Percentiles rank a stretch among this genome's conserved stretches.
These are phyloP conservation scores for Calonectria montana DNA, from an alignment of 2,329 filamentous ascomycete species.

Conservation along the genomic window DNA sequence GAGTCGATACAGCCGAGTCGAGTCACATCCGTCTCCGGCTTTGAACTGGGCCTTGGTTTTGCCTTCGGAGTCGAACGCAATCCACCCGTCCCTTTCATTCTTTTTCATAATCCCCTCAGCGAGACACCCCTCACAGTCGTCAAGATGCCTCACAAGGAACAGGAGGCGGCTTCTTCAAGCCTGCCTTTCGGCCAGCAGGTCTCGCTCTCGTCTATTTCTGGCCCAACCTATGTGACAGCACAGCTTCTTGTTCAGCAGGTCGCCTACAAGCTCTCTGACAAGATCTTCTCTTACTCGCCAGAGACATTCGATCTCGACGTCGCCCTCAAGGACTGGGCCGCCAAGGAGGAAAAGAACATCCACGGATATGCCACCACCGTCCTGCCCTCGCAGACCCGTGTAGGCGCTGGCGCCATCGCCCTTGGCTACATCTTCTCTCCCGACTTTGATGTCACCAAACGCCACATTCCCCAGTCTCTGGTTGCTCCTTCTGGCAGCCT, in stretches of 20 bases:
- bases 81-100: slow-evolving; percentile 6
- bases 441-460: slow-evolving; percentile 92
- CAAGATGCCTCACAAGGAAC: slow-evolving; percentile 51
- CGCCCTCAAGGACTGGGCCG: slow-evolving; percentile 82
- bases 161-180: slow-evolving; percentile 59
- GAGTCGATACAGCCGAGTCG: slow-evolving; percentile 13
- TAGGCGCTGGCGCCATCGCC: slow-evolving; percentile 89
- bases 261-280: slow-evolving; percentile 94
- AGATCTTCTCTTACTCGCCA: slow-evolving; percentile 96
- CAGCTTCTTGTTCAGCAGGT: slow-evolving; percentile 97
- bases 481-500: slow-evolving; percentile 88
- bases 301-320: slow-evolving; percentile 92
- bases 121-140: slow-evolving; percentile 13
- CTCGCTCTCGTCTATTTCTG: slow-evolving; percentile 73
- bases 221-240: slow-evolving; percentile 91
- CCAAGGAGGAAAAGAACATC: slow-evolving; percentile 78
- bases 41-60: slow-evolving; percentile 23
- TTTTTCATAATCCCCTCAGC: background rate
- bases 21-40: background rate
- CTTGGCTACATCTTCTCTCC: slow-evolving; percentile 98
- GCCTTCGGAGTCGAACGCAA: slow-evolving; percentile 23
- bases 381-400: slow-evolving; percentile 84
- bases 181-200: slow-evolving; percentile 69
- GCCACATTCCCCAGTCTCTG: slow-evolving; percentile 90
- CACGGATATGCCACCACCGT: slow-evolving; percentile 84